Evolutionary conservation across 441 rosid genomes (phyloP), one percentile per base, ranked within the genome.

Genomic region (Pelargonium myrrhifolium): DNA sequence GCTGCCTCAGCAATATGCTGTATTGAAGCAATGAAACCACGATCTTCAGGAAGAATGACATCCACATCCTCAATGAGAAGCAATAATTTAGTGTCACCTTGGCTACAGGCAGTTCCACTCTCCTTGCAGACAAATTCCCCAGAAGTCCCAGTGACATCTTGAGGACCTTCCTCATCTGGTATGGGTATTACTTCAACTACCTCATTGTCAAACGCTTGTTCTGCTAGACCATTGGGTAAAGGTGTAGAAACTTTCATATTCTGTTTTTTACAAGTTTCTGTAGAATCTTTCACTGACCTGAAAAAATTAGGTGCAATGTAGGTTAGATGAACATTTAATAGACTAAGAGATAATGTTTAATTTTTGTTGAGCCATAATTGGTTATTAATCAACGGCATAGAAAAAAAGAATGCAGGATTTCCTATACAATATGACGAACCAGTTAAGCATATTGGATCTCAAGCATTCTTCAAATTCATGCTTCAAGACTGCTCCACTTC

Each of bases 21-120:
- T 64, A 94, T 80, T 51, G 98, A 89, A 70, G 88, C 74, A 66
- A 92, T 64, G 72, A 94, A 85, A 78, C 99, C 99, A 77, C 93
- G 94, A 74, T 94, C 99, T 75, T 94, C 98, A 49, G 86, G 78
- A 68, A 89, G 90, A 75, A 72, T 70, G 73, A 94, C 73, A 78
- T 94, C 98, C 69, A 92, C 96, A 81, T 92, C 99, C 79, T 94
- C 99, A 51, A 94, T 86, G 72, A 94, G 91, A 80, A 92, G 85
- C 78, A 94, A 84, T 61, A 89, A 82, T 77, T 83, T 89, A 70
- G 82, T 68, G 74, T 75, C 84, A 64, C 71, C 75, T 77, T 60
- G 79, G 67, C 73, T 71, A 68, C 58, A 72, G 63, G 76, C 74
- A 74, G 37, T 18, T 62, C 66, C 72, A 68, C 55, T 74, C 49